Conservation (phyloP, 2,329 filamentous ascomycete genomes). For the Botrytis fragariae region DNA sequence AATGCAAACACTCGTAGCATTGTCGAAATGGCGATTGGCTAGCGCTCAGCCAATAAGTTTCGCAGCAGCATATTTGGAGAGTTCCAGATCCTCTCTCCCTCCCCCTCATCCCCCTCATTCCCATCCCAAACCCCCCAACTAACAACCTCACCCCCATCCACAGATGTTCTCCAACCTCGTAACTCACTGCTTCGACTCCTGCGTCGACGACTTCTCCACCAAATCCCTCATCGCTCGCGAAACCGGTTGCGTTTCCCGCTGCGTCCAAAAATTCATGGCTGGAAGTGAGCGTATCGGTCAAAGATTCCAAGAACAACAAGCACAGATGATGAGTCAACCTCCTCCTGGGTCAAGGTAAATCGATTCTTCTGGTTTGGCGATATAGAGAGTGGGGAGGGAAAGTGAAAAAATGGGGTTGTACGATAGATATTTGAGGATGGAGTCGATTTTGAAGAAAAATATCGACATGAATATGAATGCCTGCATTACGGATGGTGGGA, state of each 20-base stretch:
- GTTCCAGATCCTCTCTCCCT: not conserved
- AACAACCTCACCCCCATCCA: not conserved
- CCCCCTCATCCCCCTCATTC: not conserved
- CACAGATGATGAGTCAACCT: slow-evolving; percentile 50
- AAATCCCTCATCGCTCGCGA: slow-evolving; percentile 88
- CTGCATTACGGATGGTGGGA: not conserved
- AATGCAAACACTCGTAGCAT: not conserved
- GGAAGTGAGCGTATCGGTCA: slow-evolving; percentile 85
- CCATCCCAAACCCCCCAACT: not conserved
- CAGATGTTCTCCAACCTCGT: slow-evolving; percentile 68
- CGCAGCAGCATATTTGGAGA: not conserved
- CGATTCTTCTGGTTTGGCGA: not conserved
- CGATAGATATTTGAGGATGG: not conserved
- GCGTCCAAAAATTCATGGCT: slow-evolving; percentile 95
- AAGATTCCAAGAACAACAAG: slow-evolving; percentile 75
- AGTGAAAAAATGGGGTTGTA: not conserved
- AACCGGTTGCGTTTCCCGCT: slow-evolving; percentile 87
- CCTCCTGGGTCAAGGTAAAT: slow-evolving; percentile 33
- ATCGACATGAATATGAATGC: not conserved
- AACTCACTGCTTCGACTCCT: slow-evolving; percentile 92
- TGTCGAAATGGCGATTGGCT: not conserved
- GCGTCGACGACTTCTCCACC: slow-evolving; percentile 97
- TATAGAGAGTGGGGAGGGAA: not conserved
- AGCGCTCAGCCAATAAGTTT: not conserved
- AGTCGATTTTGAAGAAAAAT: not conserved